A percentile compares a stretch with the other conserved stretches of the same genome.
Evolutionary conservation across 345 rosid genomes (phyloP).

Genomic region (Hibiscus syriacus): DNA sequence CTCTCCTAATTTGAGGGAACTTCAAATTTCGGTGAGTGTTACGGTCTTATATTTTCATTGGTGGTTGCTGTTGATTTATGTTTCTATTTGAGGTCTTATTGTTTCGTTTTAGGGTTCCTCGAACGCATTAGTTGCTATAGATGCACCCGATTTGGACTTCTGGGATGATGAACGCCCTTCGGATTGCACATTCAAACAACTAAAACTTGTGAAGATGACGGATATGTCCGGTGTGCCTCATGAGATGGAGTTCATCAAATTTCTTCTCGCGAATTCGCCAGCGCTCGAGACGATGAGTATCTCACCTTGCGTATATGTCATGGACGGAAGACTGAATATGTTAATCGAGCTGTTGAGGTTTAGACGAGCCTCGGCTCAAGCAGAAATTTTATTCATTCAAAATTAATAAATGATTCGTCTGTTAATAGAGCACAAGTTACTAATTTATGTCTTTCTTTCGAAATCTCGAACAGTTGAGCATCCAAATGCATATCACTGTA

Average conservation of each 20-base stretch:
- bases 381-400: no score
- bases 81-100: neutral
- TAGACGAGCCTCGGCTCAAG: conserved; percentile 65
- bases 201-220: conserved; percentile 58
- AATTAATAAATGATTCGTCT: no score
- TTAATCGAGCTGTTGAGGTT: conserved; percentile 61
- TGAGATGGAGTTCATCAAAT: conserved; percentile 77
- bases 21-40: conserved; percentile 65
- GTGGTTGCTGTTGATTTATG: neutral
- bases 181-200: conserved; percentile 44
- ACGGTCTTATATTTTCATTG: conserved; percentile 1
- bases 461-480: no score
- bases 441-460: no score
- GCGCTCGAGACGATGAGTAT: conserved; percentile 52
- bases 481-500: no score
- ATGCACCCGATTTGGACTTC: conserved; percentile 49
- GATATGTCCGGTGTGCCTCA: conserved; percentile 63
- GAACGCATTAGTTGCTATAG: conserved; percentile 38
- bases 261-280: conserved; percentile 64
- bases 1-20: conserved; percentile 75
- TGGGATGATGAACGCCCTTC: conserved; percentile 49
- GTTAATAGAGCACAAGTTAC: no score
- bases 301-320: conserved; percentile 42
- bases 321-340: conserved; percentile 57
- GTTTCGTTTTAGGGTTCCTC: conserved; percentile 48